Evolutionary conservation across 495 filamentous ascomycete species (phyloP).

Genomic region (Penicillium nucicola): DNA sequence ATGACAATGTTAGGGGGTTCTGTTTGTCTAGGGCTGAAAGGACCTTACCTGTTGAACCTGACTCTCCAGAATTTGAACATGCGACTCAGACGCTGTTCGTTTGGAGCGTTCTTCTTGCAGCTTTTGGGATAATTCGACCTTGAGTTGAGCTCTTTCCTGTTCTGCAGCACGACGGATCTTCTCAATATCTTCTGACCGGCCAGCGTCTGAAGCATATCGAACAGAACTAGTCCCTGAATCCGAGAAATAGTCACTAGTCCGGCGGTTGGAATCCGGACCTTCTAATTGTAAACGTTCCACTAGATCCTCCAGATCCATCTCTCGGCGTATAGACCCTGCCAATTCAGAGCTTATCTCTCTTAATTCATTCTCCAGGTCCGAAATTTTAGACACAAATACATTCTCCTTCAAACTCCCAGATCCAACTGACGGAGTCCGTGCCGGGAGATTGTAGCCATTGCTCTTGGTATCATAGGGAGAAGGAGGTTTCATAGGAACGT

Average conservation of each 20-base stretch:
- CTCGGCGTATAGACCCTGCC: conserved; percentile 85
- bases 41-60: conserved; percentile 58
- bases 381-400: conserved; percentile 50
- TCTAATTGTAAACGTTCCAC: conserved; percentile 83
- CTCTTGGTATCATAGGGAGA: conserved; percentile 43
- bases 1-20: background rate
- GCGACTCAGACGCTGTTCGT: conserved; percentile 71
- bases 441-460: conserved; percentile 35
- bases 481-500: conserved; percentile 34
- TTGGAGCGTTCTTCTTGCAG: conserved; percentile 78
- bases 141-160: conserved; percentile 86
- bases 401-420: conserved; percentile 40
- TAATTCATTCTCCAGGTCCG: conserved; percentile 89
- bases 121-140: conserved; percentile 76
- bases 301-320: conserved; percentile 95
- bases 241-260: conserved; percentile 97
- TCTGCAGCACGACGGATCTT: conserved; percentile 78
- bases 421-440: conserved; percentile 33
- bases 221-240: conserved; percentile 89
- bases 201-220: conserved; percentile 61
- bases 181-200: conserved; percentile 77
- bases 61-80: conserved; percentile 76
- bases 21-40: background rate
- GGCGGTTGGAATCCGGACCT: conserved; percentile 55
- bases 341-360: conserved; percentile 89